phyloP scores from a whole-genome alignment of 2,329 filamentous ascomycete genomes.

The Cryphonectria parasitica region DNA sequence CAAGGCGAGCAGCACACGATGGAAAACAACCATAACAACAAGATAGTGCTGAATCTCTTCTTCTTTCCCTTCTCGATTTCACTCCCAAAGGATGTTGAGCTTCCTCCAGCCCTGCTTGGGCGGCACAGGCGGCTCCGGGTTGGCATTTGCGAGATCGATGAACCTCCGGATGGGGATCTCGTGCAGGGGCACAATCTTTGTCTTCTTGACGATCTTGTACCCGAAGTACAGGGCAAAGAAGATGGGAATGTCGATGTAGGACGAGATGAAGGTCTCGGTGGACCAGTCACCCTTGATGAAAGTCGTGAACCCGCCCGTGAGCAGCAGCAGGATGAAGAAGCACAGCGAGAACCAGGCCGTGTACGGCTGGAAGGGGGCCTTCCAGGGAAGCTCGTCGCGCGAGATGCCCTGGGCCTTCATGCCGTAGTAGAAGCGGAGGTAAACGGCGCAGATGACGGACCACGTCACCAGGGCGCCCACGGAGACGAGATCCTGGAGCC shows the following conservation, averaged over 20 bases:
- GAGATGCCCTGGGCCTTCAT: constrained; percentile 35
- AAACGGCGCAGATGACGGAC: constrained; percentile 39
- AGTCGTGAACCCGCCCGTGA: constrained; percentile 23
- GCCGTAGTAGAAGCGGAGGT: constrained; percentile 36
- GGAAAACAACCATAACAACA: not conserved
- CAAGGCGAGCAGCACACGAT: not conserved
- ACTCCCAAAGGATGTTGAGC: constrained; percentile 36
- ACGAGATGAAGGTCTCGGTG: constrained; percentile 35
- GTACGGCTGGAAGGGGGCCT: constrained; percentile 20
- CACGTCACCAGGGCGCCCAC: constrained; percentile 38
- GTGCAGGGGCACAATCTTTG: constrained; percentile 33
- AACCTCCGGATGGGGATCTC: constrained; percentile 35
- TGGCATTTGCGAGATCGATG: constrained; percentile 35
- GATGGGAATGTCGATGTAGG: constrained; percentile 37
- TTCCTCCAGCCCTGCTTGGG: constrained; percentile 32
- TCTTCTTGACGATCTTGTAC: constrained; percentile 34
- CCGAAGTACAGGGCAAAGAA: constrained; percentile 36
- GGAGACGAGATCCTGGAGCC: constrained; percentile 37
- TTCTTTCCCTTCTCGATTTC: not conserved
- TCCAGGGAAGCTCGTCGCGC: constrained; percentile 16
- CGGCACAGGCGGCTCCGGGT: constrained; percentile 33
- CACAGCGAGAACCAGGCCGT: constrained; percentile 12
- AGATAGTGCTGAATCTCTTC: too few species aligned
- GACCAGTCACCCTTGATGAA: constrained; percentile 27
- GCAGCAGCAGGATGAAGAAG: constrained; percentile 20